Percentiles rank a stretch among this genome's conserved stretches.
Conservation (phyloP, 768 basidiomycete species). For the Erythrobasidium yunnanense region DNA sequence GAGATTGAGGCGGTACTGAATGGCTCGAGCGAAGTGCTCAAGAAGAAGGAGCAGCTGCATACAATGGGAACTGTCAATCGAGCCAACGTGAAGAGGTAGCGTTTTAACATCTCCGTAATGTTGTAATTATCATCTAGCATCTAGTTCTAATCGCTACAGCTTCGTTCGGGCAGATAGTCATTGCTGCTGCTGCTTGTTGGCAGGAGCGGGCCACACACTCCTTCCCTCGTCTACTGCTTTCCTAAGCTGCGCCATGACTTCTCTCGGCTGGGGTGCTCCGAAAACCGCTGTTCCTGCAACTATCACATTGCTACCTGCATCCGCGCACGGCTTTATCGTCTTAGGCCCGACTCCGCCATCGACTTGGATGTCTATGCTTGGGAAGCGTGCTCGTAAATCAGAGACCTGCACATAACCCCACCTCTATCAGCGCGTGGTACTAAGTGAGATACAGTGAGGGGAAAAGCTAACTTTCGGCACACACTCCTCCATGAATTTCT, state of each 20-base stretch:
- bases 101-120: background rate
- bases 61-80: conserved; percentile 18
- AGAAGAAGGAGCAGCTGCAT: conserved; percentile 26
- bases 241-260: conserved; percentile 65
- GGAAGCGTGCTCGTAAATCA: conserved; percentile 79
- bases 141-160: background rate
- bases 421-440: too few relatives aligned
- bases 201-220: conserved; percentile 19
- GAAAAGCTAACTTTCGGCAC: conserved; percentile 62
- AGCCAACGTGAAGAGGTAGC: background rate
- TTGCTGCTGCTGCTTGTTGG: too few relatives aligned
- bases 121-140: background rate
- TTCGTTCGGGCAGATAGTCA: background rate
- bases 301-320: conserved; percentile 94
- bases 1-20: conserved; percentile 26
- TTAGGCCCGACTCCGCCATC: conserved; percentile 94
- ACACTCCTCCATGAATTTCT: conserved; percentile 88
- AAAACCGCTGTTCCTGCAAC: conserved; percentile 97
- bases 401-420: conserved; percentile 57
- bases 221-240: conserved; percentile 54
- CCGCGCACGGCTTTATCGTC: conserved; percentile 74
- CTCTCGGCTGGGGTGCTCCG: conserved; percentile 61
- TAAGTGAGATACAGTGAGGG: too few relatives aligned
- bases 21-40: conserved; percentile 16
- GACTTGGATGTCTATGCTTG: conserved; percentile 90